Base-by-base conservation (phyloP, 2,329 filamentous ascomycete genomes). In the Rachicladosporium sp. region DNA sequence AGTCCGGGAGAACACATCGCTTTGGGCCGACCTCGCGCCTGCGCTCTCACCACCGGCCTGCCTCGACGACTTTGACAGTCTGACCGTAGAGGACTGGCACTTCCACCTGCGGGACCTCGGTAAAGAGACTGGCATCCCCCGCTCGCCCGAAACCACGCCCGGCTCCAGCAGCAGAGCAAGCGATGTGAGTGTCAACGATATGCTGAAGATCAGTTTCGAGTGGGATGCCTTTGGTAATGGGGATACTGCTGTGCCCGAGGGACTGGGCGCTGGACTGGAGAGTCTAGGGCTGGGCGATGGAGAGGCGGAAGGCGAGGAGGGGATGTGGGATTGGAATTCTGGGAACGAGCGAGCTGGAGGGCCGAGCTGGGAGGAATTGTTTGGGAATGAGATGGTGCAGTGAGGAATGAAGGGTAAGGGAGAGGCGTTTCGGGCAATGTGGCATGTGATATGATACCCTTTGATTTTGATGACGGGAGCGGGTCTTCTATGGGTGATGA, bases 151-250 rank as follows among this genome's bases (percentile, higher is more conserved):
- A 29, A 50, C 55, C 40, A 51, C 57, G 21, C 52, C 54, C 2
- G 36, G 35, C 11, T 35, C 35, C 40, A 63, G 46, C 55, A 62
- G 59, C 19, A 53, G 55, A 15, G 57, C 56, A 35, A 65, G 60
- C 33, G 65, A 68, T 39, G 61, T 67, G 13, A 61, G 55, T 12
- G 59, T 64, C 46, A 59, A 59, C 40, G 63, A 65, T 46, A 59
- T 60, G 23, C 46, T 66, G 7, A 47, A 55, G 27, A 63, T 66
- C 49, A 60, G 55, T 37, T 46, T 66, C 13, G 53, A 49, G 37
- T 53, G 50, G 45, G 51, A 54, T 38, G 37, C 49, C 23, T 52
- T 46, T 30, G 48, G 58, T 36, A 50, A 60, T 37, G 58, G 56
- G 31, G 57, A 58, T 19, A 50, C 45, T 4, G 54, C 40, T 10